Conservation (phyloP, 2,329 filamentous ascomycete genomes). For the Apiospora arundinis region DNA sequence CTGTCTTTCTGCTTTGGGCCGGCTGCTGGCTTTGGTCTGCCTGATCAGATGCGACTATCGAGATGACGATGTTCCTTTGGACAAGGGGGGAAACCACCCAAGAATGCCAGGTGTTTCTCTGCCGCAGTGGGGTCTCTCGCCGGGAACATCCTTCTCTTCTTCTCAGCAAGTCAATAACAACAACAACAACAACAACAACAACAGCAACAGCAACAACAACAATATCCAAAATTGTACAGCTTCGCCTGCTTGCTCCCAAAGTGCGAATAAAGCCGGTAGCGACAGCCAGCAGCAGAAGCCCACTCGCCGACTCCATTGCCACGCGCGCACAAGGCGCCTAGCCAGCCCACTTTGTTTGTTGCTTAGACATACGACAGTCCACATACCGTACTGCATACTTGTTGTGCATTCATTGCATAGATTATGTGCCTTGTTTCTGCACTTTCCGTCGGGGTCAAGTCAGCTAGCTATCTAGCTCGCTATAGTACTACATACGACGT, state of each 20-base stretch:
- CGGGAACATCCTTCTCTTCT: not conserved
- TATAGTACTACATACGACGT: too few relatives aligned
- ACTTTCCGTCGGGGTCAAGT: too few relatives aligned
- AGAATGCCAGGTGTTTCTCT: not conserved
- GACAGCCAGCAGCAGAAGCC: not conserved
- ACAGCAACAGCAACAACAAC: not conserved
- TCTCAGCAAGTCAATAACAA: not conserved
- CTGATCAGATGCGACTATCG: slow-evolving; percentile 6
- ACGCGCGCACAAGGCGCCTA: not conserved
- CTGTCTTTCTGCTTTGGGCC: slow-evolving; percentile 8
- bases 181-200: not conserved
- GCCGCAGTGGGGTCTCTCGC: not conserved
- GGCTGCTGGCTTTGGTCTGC: not conserved
- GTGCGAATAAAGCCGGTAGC: not conserved
- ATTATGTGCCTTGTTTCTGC: slow-evolving; percentile 9
- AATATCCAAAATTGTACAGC: not conserved
- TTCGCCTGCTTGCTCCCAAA: not conserved
- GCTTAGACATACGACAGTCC: not conserved
- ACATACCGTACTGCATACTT: too few relatives aligned
- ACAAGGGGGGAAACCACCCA: not conserved
- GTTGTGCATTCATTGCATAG: not conserved
- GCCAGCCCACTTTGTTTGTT: not conserved
- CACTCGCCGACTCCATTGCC: not conserved
- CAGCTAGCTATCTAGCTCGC: too few relatives aligned
- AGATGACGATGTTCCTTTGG: not conserved